These are phyloP conservation scores for Chionographis japonica DNA, from an alignment of 106 monocot species.

Conservation along the genomic window DNA sequence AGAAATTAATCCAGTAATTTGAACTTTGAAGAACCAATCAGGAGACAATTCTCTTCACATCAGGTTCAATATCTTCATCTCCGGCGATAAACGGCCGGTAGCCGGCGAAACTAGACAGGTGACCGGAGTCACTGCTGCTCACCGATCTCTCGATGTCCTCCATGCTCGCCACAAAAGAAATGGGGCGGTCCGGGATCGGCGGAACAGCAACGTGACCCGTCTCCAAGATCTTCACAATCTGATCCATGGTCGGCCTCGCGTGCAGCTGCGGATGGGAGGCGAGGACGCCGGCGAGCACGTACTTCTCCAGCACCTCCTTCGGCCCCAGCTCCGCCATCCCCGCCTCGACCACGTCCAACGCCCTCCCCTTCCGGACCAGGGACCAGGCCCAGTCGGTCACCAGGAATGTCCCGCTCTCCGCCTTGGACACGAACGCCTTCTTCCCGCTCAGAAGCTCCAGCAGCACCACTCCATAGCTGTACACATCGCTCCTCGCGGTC, in stretches of 20 bases:
- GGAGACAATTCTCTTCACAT: not conserved
- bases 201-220: conserved; percentile 34
- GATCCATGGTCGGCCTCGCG: conserved; percentile 88
- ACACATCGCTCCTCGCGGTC: conserved; percentile 92
- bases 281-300: conserved; percentile 68
- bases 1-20: too few relatives aligned
- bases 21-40: too few relatives aligned
- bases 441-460: conserved; percentile 91
- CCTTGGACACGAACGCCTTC: conserved; percentile 53
- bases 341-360: conserved; percentile 69
- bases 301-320: conserved; percentile 67
- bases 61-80: conserved; percentile 19
- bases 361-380: conserved; percentile 47
- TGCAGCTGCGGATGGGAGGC: conserved; percentile 84
- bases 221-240: conserved; percentile 76
- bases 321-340: conserved; percentile 66
- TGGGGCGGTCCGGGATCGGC: conserved; percentile 64
- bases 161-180: conserved; percentile 54
- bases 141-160: conserved; percentile 75
- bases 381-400: conserved; percentile 92
- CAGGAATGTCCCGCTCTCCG: conserved; percentile 38
- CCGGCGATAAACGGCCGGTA: conserved; percentile 33
- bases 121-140: conserved; percentile 64
- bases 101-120: conserved; percentile 48
- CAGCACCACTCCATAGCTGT: conserved; percentile 78